phyloP scores from a whole-genome alignment of 2,329 filamentous ascomycete species.

The Pestalotiopsis sp. region DNA sequence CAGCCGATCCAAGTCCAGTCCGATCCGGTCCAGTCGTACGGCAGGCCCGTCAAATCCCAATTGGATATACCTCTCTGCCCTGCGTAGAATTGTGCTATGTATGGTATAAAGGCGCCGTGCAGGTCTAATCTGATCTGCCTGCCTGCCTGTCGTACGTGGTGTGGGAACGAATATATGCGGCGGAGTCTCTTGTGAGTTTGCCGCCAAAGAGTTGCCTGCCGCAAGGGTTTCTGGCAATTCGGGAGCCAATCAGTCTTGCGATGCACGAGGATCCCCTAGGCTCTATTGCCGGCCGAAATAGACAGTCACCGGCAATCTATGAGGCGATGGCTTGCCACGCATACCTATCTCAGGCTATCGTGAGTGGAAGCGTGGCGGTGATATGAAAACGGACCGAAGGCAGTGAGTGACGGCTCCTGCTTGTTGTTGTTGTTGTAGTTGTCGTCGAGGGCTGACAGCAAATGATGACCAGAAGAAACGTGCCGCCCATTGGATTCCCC shows the following conservation, averaged over 20 bases:
- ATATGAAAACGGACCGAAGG: neutral
- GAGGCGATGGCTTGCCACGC: neutral
- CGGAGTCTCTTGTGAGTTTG: constrained; percentile 1
- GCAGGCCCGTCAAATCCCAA: neutral
- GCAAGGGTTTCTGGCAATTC: constrained; percentile 5
- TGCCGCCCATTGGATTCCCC: neutral
- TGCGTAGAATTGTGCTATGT: neutral
- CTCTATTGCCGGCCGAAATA: constrained; percentile 1
- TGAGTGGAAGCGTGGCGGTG: neutral
- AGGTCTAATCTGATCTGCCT: neutral
- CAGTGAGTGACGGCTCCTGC: neutral
- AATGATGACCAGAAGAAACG: neutral
- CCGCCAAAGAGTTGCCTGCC: constrained; percentile 6
- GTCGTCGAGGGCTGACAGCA: neutral
- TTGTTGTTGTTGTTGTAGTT: neutral
- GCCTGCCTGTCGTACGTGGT: neutral
- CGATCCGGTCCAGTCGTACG: neutral
- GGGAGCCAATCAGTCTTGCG: constrained; percentile 3
- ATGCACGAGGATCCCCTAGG: no score
- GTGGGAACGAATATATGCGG: neutral
- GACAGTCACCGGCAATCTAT: neutral
- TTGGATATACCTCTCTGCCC: neutral
- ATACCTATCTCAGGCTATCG: neutral
- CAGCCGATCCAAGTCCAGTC: neutral
- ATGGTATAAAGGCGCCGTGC: neutral